Percentiles rank a stretch among this genome's conserved stretches.
These are phyloP conservation scores for Physcomitrium patens DNA, from an alignment of 225 moss, liverwort and hornwort species.

Conservation along the genomic window DNA sequence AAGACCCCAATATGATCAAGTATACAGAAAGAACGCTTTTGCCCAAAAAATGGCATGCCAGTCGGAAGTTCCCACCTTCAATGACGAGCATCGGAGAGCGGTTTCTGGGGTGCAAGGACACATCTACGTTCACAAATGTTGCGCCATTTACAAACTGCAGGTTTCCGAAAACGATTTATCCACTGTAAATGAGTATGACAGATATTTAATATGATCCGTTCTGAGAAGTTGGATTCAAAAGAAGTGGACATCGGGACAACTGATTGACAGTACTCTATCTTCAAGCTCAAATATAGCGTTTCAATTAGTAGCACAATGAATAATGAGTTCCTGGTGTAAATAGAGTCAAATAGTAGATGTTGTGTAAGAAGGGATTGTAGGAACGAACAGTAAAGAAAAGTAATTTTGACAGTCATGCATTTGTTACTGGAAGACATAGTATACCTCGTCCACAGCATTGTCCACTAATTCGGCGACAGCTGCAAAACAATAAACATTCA, in stretches of 20 bases:
- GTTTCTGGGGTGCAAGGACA: conserved; percentile 55
- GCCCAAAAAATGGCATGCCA: background rate
- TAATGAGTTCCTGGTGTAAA: background rate
- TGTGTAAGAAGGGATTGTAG: background rate
- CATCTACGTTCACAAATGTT: conserved; percentile 68
- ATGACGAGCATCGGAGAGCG: conserved; percentile 54
- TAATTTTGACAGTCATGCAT: background rate
- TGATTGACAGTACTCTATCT: background rate
- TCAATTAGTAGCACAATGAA: background rate
- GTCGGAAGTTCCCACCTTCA: conserved; percentile 42
- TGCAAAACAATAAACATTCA: conserved; percentile 26
- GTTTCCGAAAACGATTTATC: background rate
- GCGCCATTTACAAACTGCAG: conserved; percentile 67
- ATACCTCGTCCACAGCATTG: conserved; percentile 79
- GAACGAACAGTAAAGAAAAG: background rate
- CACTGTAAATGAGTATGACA: background rate
- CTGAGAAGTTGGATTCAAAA: background rate
- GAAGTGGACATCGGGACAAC: background rate
- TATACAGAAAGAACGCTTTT: background rate
- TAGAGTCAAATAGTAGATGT: background rate
- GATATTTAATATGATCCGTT: background rate
- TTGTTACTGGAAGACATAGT: background rate
- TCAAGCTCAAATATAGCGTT: conserved; percentile 18
- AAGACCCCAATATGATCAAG: background rate
- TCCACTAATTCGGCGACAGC: conserved; percentile 79